Evolutionary conservation across 345 rosid species (phyloP).

Genomic region (Hirschfeldia incana): DNA sequence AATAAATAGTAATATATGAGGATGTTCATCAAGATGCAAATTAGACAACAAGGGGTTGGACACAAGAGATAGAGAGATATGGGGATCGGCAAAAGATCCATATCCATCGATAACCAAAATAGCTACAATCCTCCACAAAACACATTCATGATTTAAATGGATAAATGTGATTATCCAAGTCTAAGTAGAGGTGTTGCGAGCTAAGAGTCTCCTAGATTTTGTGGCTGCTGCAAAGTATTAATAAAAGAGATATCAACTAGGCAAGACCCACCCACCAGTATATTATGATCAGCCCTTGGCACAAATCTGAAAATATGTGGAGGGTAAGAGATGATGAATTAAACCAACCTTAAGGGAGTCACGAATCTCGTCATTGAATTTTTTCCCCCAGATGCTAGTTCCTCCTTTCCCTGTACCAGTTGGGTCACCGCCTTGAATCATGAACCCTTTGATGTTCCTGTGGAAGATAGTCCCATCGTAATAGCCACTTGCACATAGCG

Average conservation of each 20-base stretch:
- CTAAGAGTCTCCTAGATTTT: background rate
- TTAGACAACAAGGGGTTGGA: too few relatives aligned
- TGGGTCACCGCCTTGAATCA: slow-evolving; percentile 99
- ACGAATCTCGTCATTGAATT: slow-evolving; percentile 93
- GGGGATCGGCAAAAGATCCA: too few relatives aligned
- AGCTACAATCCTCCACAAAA: background rate
- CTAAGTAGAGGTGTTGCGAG: background rate
- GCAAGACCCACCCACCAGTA: background rate
- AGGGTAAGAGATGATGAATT: background rate
- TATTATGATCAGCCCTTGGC: too few relatives aligned
- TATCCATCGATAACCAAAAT: too few relatives aligned
- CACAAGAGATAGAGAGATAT: too few relatives aligned
- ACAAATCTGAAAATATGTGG: too few relatives aligned
- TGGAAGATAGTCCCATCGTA: slow-evolving; percentile 91
- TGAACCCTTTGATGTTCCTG: slow-evolving; percentile 90
- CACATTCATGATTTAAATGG: background rate
- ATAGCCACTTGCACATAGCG: slow-evolving; percentile 89
- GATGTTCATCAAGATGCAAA: background rate
- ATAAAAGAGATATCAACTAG: background rate
- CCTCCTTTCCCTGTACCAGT: slow-evolving; percentile 97
- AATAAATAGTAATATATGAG: slow-evolving; percentile 9
- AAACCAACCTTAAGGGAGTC: slow-evolving; percentile 87
- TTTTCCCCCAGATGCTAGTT: slow-evolving; percentile 97
- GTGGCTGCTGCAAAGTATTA: background rate
- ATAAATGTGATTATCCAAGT: background rate